Percentiles rank a stretch among this genome's conserved stretches.
Evolutionary conservation across 768 basidiomycete genomes (phyloP).

Genomic region (Serendipita sp.): DNA sequence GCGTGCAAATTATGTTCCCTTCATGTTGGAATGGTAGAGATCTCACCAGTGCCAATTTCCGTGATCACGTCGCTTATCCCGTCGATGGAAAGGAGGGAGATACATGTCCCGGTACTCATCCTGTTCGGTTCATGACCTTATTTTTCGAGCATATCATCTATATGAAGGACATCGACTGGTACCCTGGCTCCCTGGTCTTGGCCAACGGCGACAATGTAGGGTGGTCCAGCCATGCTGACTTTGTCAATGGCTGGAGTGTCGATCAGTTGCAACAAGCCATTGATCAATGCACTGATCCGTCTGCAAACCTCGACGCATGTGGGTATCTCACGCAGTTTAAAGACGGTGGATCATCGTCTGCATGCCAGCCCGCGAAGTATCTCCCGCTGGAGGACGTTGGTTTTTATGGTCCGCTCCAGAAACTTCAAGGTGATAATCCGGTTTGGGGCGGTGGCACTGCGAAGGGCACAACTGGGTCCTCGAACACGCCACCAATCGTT

Average conservation of each 20-base stretch:
- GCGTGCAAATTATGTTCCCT: constrained; percentile 20
- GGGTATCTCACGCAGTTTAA: background rate
- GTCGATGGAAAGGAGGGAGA: background rate
- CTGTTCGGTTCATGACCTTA: background rate
- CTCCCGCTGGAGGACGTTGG: constrained; percentile 1
- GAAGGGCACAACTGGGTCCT: background rate
- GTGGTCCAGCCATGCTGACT: background rate
- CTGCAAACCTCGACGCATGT: background rate
- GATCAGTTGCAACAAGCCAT: background rate
- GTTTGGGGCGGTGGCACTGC: background rate
- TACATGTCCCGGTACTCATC: background rate
- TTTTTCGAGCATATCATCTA: constrained; percentile 6
- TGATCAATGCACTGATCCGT: background rate
- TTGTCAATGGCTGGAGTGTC: background rate
- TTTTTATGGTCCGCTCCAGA: background rate
- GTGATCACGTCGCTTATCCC: constrained; percentile 22
- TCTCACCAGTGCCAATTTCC: constrained; percentile 25
- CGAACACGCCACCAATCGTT: background rate
- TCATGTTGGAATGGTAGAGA: constrained; percentile 27
- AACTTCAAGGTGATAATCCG: background rate
- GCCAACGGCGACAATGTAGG: background rate
- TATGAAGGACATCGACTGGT: constrained; percentile 3
- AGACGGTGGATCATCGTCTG: background rate
- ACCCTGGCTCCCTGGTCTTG: background rate
- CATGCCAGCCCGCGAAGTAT: constrained; percentile 2